Percentiles rank a stretch among this genome's conserved stretches.
Evolutionary conservation across 495 filamentous ascomycete species (phyloP).

Genomic region (Letharia columbiana): DNA sequence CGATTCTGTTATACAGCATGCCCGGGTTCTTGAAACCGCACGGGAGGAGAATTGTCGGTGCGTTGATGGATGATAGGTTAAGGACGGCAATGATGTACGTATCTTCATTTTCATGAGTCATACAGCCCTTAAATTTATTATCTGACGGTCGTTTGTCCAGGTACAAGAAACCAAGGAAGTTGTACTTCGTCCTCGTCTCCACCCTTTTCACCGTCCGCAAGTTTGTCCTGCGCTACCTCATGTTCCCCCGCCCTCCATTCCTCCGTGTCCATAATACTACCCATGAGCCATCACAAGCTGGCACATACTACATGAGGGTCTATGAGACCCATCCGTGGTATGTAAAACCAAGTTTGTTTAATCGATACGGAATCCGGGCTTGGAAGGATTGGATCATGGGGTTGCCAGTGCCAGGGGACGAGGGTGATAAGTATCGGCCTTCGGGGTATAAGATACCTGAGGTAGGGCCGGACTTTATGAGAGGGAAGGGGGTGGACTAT

Average conservation of each 20-base stretch:
- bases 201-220: slow-evolving; percentile 40
- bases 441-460: slow-evolving; percentile 50
- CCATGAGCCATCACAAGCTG: slow-evolving; percentile 39
- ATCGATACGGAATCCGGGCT: slow-evolving; percentile 49
- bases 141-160: slow-evolving; percentile 25
- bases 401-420: slow-evolving; percentile 50
- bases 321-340: slow-evolving; percentile 51
- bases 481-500: slow-evolving; percentile 46
- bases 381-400: slow-evolving; percentile 47
- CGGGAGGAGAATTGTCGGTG: slow-evolving; percentile 43
- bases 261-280: slow-evolving; percentile 35
- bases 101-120: neutral
- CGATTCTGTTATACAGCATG: slow-evolving; percentile 50
- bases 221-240: slow-evolving; percentile 46
- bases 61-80: slow-evolving; percentile 55
- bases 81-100: slow-evolving; percentile 57
- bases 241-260: slow-evolving; percentile 45
- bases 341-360: slow-evolving; percentile 51
- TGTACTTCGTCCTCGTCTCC: slow-evolving; percentile 35
- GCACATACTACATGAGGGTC: slow-evolving; percentile 40
- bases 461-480: slow-evolving; percentile 49
- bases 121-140: neutral
- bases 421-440: slow-evolving; percentile 48
- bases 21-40: slow-evolving; percentile 43
- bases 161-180: slow-evolving; percentile 37